Evolutionary conservation across 2,329 filamentous ascomycete species (phyloP).

Genomic region (Fusarium nanum): DNA sequence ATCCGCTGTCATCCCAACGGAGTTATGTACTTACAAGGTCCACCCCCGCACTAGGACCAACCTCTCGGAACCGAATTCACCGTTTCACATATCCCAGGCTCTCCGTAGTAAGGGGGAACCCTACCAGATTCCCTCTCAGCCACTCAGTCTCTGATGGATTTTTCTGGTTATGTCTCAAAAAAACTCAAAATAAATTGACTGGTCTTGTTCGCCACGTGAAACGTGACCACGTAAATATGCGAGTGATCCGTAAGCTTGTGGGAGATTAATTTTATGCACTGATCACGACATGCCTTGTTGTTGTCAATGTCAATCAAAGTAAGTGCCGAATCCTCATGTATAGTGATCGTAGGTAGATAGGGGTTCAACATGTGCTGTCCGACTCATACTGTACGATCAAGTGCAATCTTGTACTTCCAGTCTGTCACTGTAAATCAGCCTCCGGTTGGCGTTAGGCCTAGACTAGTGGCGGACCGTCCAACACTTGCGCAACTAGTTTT

Average conservation of each 20-base stretch:
- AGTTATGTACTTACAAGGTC: constrained; percentile 36
- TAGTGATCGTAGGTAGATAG: constrained; percentile 3
- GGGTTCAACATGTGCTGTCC: constrained; percentile 8
- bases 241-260: constrained; percentile 40
- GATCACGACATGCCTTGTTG: constrained; percentile 2
- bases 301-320: not conserved
- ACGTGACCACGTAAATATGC: constrained; percentile 46
- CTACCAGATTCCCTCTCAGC: not conserved
- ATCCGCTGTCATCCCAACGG: constrained; percentile 35
- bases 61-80: constrained; percentile 41
- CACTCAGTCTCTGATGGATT: too few relatives aligned
- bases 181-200: constrained; percentile 17
- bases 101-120: constrained; percentile 20
- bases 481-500: constrained; percentile 15
- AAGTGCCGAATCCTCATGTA: constrained; percentile 10
- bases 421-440: constrained; percentile 32
- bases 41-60: constrained; percentile 46
- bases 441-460: constrained; percentile 7
- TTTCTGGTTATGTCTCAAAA: not conserved
- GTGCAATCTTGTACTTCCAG: not conserved
- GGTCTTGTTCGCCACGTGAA: constrained; percentile 27
- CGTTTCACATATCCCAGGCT: constrained; percentile 29
- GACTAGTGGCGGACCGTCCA: constrained; percentile 21
- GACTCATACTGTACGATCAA: constrained; percentile 9
- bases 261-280: constrained; percentile 43